Percentiles rank a stretch among this genome's conserved stretches.
These are phyloP conservation scores for Aureobasidium musti DNA, from an alignment of 2,329 filamentous ascomycete genomes.

Conservation along the genomic window DNA sequence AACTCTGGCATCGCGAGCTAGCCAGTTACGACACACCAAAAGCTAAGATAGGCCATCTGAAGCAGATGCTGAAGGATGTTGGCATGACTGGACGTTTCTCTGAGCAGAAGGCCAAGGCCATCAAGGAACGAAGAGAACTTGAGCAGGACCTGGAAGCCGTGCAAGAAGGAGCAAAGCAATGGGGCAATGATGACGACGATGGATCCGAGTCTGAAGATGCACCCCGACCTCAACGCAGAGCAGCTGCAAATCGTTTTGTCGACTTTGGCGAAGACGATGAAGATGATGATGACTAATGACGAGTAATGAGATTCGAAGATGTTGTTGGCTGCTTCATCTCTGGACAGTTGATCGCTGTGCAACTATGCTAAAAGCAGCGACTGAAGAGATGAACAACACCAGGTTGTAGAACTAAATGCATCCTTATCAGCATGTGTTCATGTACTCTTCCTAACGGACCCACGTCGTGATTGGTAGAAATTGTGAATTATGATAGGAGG, in stretches of 20 bases:
- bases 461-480: too few relatives aligned
- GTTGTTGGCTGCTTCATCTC: not conserved
- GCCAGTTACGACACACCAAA: slow-evolving; percentile 71
- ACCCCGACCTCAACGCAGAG: slow-evolving; percentile 32
- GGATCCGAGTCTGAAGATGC: slow-evolving; percentile 32
- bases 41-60: slow-evolving; percentile 81
- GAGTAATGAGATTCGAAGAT: slow-evolving; percentile 27
- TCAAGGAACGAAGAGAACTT: slow-evolving; percentile 84
- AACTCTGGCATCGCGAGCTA: slow-evolving; percentile 86
- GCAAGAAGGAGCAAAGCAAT: slow-evolving; percentile 74
- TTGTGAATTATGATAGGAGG: not conserved
- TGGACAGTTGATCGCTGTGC: slow-evolving; percentile 74
- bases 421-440: slow-evolving; percentile 4
- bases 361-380: slow-evolving; percentile 89
- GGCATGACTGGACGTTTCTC: slow-evolving; percentile 92
- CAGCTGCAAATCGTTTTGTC: slow-evolving; percentile 40
- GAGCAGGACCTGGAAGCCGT: slow-evolving; percentile 81
- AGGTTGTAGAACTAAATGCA: slow-evolving; percentile 86
- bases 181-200: slow-evolving; percentile 59
- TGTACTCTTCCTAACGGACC: too few relatives aligned
- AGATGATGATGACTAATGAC: slow-evolving; percentile 39
- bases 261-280: slow-evolving; percentile 44
- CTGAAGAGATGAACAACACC: slow-evolving; percentile 93
- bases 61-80: slow-evolving; percentile 71
- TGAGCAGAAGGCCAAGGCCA: slow-evolving; percentile 77